Evolutionary conservation across 176 grass and related monocot species (phyloP), one percentile per base, ranked within the genome.

Genomic region (Phoenix dactylifera): DNA sequence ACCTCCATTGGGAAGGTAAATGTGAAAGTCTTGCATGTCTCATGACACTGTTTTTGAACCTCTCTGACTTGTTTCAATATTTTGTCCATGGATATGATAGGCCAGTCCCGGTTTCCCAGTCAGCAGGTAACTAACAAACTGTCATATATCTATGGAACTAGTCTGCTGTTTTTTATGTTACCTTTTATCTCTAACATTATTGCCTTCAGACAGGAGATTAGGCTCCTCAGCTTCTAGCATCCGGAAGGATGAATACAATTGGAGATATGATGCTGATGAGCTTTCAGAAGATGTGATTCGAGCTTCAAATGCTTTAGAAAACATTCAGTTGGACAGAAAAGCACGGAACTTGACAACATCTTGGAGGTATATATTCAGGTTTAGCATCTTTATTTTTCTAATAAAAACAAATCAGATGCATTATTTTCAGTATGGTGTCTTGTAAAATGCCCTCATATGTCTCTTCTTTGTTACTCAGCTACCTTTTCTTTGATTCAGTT

Each of bases 211-310:
- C 35, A 72, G 80, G 58, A 83, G 82, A 83, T 78, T 71, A 22
- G 85, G 84, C 3, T 85, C 78, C 49, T 82, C 76, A 14, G 59
- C 52, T 48, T 72, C 82, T 9, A 73, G 35, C 57, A 54, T 26
- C 12, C 76, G 93, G 72, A 98, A 98, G 66, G 93, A 92, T 60
- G 93, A 92, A 26, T 89, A 98, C 68, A 92, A 72, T 55, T 89
- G 93, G 87, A 79, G 79, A 76, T 98, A 92, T 15, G 84, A 89
- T 53, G 80, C 74, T 5, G 87, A 98, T 63, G 88, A 88, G 52
- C 68, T 92, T 12, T 83, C 87, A n/a, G 93, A 98, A 29, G 84
- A 98, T 69, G 84, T 98, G 54, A 74, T 92, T 59, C 87, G 63
- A 15, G 71, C 87, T 63, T 77, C 87, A 17, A 76, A 68, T 66